Conservation (phyloP, 768 basidiomycete genomes). For the Boletus patriciae region DNA sequence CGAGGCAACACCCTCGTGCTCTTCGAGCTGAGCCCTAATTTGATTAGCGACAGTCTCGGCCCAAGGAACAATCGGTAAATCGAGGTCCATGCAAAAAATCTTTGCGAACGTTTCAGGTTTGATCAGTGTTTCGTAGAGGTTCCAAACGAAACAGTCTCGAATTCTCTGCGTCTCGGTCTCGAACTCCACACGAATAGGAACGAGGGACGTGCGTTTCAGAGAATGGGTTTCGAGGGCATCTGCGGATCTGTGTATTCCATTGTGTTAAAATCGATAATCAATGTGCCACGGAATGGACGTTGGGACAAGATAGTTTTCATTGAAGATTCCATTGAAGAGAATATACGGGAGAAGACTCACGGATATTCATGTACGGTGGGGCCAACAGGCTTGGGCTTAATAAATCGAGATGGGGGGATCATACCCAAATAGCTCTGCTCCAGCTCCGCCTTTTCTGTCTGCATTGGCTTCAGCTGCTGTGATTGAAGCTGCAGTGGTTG, state of each 20-base stretch:
- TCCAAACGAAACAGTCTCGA: slow-evolving; percentile 96
- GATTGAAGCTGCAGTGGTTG: slow-evolving; percentile 18
- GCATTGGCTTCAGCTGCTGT: slow-evolving; percentile 20
- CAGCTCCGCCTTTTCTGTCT: slow-evolving; percentile 54
- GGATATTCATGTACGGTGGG: slow-evolving; percentile 68
- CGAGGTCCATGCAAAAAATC: slow-evolving; percentile 87
- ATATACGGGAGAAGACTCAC: slow-evolving; percentile 50
- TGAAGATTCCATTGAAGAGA: slow-evolving; percentile 2
- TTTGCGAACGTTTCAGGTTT: slow-evolving; percentile 83
- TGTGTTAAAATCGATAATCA: slow-evolving; percentile 19
- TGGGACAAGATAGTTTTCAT: slow-evolving; percentile 4
- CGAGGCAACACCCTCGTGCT: slow-evolving; percentile 78
- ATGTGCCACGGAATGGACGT: slow-evolving; percentile 18
- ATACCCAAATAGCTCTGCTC: slow-evolving; percentile 90
- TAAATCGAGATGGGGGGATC: slow-evolving; percentile 77
- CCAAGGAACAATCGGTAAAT: slow-evolving; percentile 66
- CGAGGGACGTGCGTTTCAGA: slow-evolving; percentile 51
- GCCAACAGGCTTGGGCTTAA: slow-evolving; percentile 57
- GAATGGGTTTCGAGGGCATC: slow-evolving; percentile 69
- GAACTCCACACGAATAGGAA: slow-evolving; percentile 94
- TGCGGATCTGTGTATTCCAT: slow-evolving; percentile 47
- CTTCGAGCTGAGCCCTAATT: slow-evolving; percentile 89
- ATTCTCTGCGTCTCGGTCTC: slow-evolving; percentile 90
- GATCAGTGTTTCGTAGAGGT: slow-evolving; percentile 83
- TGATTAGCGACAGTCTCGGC: slow-evolving; percentile 79